A percentile compares a stretch with the other conserved stretches of the same genome.
phyloP scores from a whole-genome alignment of 768 basidiomycete genomes.

The Rhodocollybia butyracea region DNA sequence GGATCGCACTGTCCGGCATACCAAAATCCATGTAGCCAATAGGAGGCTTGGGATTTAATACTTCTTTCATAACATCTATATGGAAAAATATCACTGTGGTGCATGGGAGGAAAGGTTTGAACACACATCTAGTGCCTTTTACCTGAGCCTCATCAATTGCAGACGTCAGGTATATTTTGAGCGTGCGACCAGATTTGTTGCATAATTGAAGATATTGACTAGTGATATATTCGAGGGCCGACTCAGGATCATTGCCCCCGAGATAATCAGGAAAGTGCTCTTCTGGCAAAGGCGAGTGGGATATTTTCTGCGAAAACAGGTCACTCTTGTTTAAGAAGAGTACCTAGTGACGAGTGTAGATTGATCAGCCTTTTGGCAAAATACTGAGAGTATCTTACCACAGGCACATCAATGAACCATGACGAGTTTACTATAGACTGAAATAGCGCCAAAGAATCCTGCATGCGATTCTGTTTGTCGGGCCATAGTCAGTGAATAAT shows the following conservation, averaged over 20 bases:
- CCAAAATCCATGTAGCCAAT: neutral
- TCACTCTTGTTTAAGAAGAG: conserved; percentile 97
- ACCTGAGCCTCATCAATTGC: neutral
- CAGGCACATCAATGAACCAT: conserved; percentile 94
- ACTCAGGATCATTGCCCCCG: conserved; percentile 85
- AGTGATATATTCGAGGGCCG: conserved; percentile 77
- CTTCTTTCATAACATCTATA: neutral
- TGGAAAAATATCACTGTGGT: too few relatives aligned
- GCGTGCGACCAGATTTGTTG: neutral
- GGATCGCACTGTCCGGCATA: too few relatives aligned
- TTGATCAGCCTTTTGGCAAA: neutral
- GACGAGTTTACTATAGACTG: conserved; percentile 97
- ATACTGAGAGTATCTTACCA: conserved; percentile 51
- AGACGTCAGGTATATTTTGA: neutral
- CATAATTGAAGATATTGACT: conserved; percentile 78
- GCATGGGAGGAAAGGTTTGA: neutral
- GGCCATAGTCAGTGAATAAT: neutral
- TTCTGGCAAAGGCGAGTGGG: conserved; percentile 68
- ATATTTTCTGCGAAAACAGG: conserved; percentile 90
- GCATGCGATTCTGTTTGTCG: conserved; percentile 81
- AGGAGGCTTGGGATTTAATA: neutral
- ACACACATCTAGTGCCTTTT: neutral
- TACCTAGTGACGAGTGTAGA: conserved; percentile 47
- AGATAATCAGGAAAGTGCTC: conserved; percentile 92
- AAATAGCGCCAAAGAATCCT: conserved; percentile 92